These are phyloP conservation scores for Knufia fluminis DNA, from an alignment of 2,329 filamentous ascomycete genomes.

Conservation along the genomic window DNA sequence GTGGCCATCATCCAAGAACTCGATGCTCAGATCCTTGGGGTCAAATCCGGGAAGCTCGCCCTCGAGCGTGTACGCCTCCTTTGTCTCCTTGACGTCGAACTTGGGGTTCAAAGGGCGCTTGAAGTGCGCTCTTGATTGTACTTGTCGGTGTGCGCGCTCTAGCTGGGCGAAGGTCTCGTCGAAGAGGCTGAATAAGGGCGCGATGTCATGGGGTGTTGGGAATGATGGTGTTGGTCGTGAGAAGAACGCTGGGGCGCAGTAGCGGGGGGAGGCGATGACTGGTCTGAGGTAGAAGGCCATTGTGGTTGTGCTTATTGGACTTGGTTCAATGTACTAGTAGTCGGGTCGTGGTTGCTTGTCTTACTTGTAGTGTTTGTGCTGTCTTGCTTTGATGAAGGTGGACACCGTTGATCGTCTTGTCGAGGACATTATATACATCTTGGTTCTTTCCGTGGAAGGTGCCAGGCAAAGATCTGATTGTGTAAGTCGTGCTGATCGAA, in stretches of 20 bases:
- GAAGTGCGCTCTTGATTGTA: conserved; percentile 11
- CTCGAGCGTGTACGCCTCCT: conserved; percentile 37
- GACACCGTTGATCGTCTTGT: not conserved
- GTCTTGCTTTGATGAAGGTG: conserved; percentile 1
- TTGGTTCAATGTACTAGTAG: not conserved
- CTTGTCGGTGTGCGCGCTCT: conserved; percentile 16
- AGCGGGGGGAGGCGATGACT: conserved; percentile 7
- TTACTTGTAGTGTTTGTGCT: not conserved
- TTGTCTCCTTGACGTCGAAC: conserved; percentile 40
- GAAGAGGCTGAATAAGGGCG: conserved; percentile 38
- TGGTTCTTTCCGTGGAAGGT: conserved; percentile 1
- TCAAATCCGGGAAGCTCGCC: conserved; percentile 41
- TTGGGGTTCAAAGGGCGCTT: conserved; percentile 32
- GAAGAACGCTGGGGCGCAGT: conserved; percentile 19
- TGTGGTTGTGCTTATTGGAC: conserved; percentile 19
- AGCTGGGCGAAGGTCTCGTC: conserved; percentile 29
- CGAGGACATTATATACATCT: not conserved
- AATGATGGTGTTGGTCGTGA: conserved; percentile 26
- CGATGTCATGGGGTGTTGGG: conserved; percentile 29
- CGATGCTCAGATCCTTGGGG: conserved; percentile 39
- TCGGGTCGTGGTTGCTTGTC: not conserved
- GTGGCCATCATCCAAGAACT: conserved; percentile 37
- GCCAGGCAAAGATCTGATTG: too few species aligned
- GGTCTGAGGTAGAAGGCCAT: conserved; percentile 28
- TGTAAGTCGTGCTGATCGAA: not conserved